Conservation (phyloP, 768 basidiomycete species). For the Ramaria sp. region DNA sequence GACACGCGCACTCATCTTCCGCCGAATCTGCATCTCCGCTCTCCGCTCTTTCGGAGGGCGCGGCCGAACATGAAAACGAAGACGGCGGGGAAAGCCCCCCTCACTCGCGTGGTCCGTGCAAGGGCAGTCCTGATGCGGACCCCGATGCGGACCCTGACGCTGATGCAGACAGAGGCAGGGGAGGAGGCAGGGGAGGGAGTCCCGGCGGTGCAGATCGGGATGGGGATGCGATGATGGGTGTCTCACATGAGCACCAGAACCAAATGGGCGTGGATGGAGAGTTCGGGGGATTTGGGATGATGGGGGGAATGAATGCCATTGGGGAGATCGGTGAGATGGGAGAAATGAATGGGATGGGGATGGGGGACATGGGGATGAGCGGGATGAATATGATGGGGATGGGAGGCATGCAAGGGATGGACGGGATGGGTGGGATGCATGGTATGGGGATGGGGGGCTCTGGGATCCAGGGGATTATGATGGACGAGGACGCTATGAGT, state of each 20-base stretch:
- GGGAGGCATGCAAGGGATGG: conserved; percentile 17
- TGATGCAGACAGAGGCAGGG: conserved; percentile 13
- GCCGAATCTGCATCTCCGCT: too few relatives aligned
- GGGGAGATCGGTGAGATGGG: conserved; percentile 14
- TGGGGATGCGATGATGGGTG: conserved; percentile 7
- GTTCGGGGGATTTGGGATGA: conserved; percentile 6
- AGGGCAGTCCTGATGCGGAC: too few relatives aligned
- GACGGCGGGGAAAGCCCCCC: not conserved
- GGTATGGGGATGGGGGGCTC: conserved; percentile 8
- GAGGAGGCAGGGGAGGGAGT: not conserved
- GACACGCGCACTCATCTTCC: too few relatives aligned
- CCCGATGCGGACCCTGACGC: conserved; percentile 15
- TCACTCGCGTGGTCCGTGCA: conserved; percentile 3
- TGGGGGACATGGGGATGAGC: conserved; percentile 5
- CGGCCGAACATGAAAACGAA: conserved; percentile 7
- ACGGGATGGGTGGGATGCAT: conserved; percentile 20
- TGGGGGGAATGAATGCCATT: conserved; percentile 6
- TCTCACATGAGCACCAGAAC: not conserved
- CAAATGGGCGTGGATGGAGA: conserved; percentile 13
- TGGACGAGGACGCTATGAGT: conserved; percentile 10
- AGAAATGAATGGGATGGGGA: conserved; percentile 6
- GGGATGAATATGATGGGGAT: conserved; percentile 4
- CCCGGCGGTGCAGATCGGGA: not conserved
- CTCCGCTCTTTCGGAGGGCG: too few relatives aligned
- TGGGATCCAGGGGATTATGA: conserved; percentile 9